These are phyloP conservation scores for Hirsutella minnesotensis DNA, from an alignment of 2,329 filamentous ascomycete genomes.

Conservation along the genomic window DNA sequence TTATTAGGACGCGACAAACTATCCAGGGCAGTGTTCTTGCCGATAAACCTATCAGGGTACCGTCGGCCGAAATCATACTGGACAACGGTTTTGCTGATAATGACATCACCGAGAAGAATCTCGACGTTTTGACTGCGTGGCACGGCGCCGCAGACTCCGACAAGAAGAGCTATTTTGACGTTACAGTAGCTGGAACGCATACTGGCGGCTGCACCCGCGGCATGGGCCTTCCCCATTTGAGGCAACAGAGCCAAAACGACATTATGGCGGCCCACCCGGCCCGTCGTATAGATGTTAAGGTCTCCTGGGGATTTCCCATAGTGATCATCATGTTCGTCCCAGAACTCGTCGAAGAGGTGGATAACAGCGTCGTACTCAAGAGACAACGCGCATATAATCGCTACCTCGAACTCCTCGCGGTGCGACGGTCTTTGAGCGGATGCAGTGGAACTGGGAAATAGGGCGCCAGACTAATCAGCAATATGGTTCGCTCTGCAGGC, in stretches of 20 bases:
- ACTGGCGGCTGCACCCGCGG: conserved; percentile 12
- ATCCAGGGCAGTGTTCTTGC: conserved; percentile 14
- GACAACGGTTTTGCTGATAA: conserved; percentile 16
- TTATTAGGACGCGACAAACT: conserved; percentile 13
- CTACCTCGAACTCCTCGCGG: conserved; percentile 11
- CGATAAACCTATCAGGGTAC: conserved; percentile 11
- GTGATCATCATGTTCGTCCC: conserved; percentile 9
- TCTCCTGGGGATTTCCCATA: conserved; percentile 14
- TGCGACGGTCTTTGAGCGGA: no score
- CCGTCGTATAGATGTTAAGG: conserved; percentile 16
- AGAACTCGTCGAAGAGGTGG: conserved; percentile 14
- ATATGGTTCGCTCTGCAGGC: no score
- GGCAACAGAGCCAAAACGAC: conserved; percentile 17
- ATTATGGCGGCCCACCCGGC: conserved; percentile 14
- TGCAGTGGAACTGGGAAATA: no score
- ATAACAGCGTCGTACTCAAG: conserved; percentile 13
- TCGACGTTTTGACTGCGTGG: conserved; percentile 8
- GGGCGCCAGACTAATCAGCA: no score
- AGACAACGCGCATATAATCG: conserved; percentile 15
- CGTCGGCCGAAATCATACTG: conserved; percentile 16
- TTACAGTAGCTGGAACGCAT: conserved; percentile 20
- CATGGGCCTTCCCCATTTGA: conserved; percentile 16
- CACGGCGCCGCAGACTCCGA: conserved; percentile 28
- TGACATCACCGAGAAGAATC: conserved; percentile 19
- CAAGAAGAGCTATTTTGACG: conserved; percentile 22